Evolutionary conservation across 257 asterid species (phyloP).

Genomic region (Knoxia roxburghii): DNA sequence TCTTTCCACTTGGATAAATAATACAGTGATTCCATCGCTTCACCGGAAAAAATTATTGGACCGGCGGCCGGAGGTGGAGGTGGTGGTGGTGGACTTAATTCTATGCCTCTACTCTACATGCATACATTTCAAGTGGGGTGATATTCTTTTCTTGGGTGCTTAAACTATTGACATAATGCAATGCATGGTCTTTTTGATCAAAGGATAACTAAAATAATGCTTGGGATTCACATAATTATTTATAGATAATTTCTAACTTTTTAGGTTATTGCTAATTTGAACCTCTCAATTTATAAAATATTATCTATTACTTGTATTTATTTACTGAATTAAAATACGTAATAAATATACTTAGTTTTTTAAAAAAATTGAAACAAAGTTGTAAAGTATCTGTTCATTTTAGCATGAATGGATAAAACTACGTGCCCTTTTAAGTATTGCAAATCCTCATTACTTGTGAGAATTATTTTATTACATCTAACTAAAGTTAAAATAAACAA

Average conservation of each 20-base stretch:
- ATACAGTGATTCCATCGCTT: slow-evolving; percentile 28
- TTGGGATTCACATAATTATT: neutral
- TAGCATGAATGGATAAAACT: neutral
- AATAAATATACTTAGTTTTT: too few species aligned
- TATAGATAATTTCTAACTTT: neutral
- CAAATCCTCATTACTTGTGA: neutral
- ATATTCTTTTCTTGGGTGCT: slow-evolving; percentile 15
- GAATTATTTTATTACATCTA: too few species aligned
- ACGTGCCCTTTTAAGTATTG: neutral
- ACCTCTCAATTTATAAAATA: too few species aligned
- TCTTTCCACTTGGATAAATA: slow-evolving; percentile 49
- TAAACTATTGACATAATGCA: slow-evolving; percentile 3
- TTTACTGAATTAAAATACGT: too few species aligned
- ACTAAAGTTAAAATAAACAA: too few species aligned
- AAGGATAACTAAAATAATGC: neutral
- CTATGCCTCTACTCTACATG: slow-evolving; percentile 9
- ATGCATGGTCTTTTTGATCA: neutral
- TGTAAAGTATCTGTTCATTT: neutral
- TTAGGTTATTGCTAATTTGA: neutral
- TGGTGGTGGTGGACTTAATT: slow-evolving; percentile 2
- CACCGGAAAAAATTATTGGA: slow-evolving; percentile 30
- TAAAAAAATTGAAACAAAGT: too few species aligned
- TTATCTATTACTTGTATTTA: too few species aligned
- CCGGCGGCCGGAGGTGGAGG: slow-evolving; percentile 14
- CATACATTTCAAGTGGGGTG: too few species aligned